Evolutionary conservation across 306 rosid genomes (phyloP).

Genomic region (Leucaena leucocephala): DNA sequence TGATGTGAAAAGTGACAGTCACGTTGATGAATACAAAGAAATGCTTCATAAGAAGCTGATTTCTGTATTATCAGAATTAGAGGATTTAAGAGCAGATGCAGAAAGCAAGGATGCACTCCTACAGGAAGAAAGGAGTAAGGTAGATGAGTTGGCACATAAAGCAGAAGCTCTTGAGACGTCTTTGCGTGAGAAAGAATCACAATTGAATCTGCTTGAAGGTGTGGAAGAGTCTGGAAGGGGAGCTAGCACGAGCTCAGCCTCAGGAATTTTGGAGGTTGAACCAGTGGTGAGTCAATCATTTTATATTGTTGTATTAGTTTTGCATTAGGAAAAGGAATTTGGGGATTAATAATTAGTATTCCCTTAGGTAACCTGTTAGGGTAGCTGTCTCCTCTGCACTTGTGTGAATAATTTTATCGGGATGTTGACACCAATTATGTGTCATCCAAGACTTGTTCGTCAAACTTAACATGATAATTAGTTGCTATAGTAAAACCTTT

Average conservation of each 20-base stretch:
- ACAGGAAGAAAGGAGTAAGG: constrained; percentile 76
- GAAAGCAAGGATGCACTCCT: constrained; percentile 73
- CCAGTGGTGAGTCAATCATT: constrained; percentile 70
- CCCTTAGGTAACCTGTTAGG: neutral
- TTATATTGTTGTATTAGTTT: constrained; percentile 3
- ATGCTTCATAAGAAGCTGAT: constrained; percentile 66
- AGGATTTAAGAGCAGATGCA: constrained; percentile 57
- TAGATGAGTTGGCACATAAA: constrained; percentile 62
- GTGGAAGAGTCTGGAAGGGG: constrained; percentile 62
- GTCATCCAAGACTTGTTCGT: neutral
- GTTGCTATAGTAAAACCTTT: neutral
- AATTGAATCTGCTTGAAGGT: constrained; percentile 78
- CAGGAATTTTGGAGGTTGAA: constrained; percentile 81
- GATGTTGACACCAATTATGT: neutral
- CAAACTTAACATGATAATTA: neutral
- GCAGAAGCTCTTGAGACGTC: constrained; percentile 68
- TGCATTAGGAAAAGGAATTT: neutral
- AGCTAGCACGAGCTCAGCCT: constrained; percentile 60
- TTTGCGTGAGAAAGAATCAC: constrained; percentile 67
- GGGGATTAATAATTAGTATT: neutral
- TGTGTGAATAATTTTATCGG: neutral
- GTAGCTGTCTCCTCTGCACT: neutral
- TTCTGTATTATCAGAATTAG: constrained; percentile 64
- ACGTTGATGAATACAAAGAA: constrained; percentile 66
- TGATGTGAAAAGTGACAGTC: constrained; percentile 50